These are phyloP conservation scores for Penicillium flavigenum DNA, from an alignment of 495 filamentous ascomycete species.

Conservation along the genomic window DNA sequence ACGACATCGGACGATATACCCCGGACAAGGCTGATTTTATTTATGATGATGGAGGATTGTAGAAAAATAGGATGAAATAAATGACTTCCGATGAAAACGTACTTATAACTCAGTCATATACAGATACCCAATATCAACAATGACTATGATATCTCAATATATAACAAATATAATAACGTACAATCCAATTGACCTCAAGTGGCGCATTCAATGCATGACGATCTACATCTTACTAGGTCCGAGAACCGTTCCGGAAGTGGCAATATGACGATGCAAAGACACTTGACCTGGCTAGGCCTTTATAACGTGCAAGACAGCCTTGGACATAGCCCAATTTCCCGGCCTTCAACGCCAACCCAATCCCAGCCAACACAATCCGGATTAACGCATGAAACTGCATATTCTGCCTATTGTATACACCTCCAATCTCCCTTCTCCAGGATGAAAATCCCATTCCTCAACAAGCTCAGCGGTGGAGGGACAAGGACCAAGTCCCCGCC, in stretches of 20 bases:
- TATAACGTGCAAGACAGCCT: background rate
- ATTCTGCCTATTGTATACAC: background rate
- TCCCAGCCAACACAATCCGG: background rate
- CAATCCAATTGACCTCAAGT: background rate
- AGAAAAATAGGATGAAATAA: background rate
- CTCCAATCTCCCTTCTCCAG: background rate
- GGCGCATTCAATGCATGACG: constrained; percentile 15
- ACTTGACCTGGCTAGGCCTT: background rate
- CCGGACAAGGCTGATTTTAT: background rate
- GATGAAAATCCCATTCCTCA: constrained; percentile 20
- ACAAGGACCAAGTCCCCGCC: constrained; percentile 11
- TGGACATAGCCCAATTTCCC: background rate
- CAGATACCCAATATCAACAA: background rate
- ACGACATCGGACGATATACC: background rate
- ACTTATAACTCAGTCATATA: background rate
- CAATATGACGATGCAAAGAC: constrained; percentile 14
- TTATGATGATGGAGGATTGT: too few species aligned
- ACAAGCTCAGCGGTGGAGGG: background rate
- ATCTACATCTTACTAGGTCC: constrained; percentile 3
- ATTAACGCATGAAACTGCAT: background rate
- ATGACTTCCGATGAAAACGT: background rate
- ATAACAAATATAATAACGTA: too few species aligned
- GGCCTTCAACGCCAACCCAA: too few species aligned
- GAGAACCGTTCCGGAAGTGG: constrained; percentile 13
- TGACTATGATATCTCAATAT: background rate